Percentiles rank a stretch among this genome's conserved stretches.
phyloP scores from a whole-genome alignment of 441 rosid species.

The Euphorbia celastroides region DNA sequence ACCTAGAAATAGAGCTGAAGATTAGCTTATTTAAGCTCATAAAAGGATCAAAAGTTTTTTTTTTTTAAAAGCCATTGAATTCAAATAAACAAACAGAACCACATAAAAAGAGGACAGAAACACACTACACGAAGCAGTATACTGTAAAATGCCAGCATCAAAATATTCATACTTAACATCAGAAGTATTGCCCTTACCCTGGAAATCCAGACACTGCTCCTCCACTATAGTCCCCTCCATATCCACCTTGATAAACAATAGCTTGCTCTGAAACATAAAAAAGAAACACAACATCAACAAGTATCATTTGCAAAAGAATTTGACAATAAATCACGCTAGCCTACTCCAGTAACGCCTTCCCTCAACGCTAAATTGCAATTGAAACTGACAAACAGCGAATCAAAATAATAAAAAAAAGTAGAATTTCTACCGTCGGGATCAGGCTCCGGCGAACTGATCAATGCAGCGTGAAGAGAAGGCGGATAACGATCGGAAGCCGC shows the following conservation, averaged over 20 bases:
- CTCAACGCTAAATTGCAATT: not conserved
- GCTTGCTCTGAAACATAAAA: conserved; percentile 51
- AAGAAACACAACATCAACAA: not conserved
- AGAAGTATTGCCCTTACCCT: conserved; percentile 30
- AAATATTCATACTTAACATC: not conserved
- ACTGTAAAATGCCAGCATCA: too few species aligned
- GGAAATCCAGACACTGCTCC: conserved; percentile 31
- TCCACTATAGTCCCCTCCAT: conserved; percentile 44
- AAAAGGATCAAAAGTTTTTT: too few species aligned
- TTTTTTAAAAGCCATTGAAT: too few species aligned
- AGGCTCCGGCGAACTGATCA: conserved; percentile 62
- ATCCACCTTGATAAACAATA: conserved; percentile 47
- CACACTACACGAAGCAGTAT: too few species aligned
- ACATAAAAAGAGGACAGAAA: too few species aligned
- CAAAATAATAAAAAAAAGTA: not conserved
- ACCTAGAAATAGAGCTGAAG: too few species aligned
- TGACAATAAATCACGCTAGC: not conserved
- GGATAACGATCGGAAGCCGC: conserved; percentile 57
- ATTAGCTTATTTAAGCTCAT: too few species aligned
- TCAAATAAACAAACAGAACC: too few species aligned
- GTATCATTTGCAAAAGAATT: not conserved
- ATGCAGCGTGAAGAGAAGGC: conserved; percentile 66
- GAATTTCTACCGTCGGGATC: conserved; percentile 40
- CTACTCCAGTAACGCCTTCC: not conserved
- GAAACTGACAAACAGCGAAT: not conserved